Conservation (phyloP, 2,329 filamentous ascomycete genomes). For the Trichoderma gracile region DNA sequence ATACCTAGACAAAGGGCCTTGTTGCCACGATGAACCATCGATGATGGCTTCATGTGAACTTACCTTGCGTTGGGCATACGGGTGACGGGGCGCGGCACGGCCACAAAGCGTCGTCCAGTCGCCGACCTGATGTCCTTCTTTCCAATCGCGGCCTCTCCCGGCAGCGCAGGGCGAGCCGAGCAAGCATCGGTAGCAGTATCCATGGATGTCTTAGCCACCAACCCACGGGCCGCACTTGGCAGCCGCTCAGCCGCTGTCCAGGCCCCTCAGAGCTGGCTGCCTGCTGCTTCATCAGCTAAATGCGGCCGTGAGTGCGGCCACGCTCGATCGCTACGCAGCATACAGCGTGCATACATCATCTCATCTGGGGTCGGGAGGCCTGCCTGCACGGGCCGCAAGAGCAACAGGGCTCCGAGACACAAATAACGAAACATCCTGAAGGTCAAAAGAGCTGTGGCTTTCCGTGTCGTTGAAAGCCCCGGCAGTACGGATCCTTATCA, state of each 20-base stretch:
- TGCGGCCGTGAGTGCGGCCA: conserved; percentile 7
- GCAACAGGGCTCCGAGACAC: neutral
- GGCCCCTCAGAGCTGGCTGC: neutral
- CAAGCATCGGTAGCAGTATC: neutral
- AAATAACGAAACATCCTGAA: neutral
- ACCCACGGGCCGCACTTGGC: neutral
- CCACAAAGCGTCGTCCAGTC: neutral
- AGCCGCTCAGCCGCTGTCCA: neutral
- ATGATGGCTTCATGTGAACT: neutral
- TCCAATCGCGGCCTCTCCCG: neutral
- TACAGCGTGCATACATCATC: neutral
- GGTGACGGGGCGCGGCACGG: neutral
- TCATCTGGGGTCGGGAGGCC: neutral
- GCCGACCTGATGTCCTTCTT: neutral
- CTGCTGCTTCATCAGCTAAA: conserved; percentile 1
- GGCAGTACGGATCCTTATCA: neutral
- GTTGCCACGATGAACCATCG: neutral
- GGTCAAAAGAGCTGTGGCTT: neutral
- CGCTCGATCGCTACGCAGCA: neutral
- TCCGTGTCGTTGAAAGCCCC: conserved; percentile 4
- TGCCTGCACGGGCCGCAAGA: conserved; percentile 11
- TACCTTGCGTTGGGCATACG: neutral
- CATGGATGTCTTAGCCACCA: neutral
- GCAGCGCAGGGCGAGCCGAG: neutral
- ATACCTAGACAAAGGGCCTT: neutral